phyloP scores from a whole-genome alignment of 306 rosid genomes.

The Corylus americana region DNA sequence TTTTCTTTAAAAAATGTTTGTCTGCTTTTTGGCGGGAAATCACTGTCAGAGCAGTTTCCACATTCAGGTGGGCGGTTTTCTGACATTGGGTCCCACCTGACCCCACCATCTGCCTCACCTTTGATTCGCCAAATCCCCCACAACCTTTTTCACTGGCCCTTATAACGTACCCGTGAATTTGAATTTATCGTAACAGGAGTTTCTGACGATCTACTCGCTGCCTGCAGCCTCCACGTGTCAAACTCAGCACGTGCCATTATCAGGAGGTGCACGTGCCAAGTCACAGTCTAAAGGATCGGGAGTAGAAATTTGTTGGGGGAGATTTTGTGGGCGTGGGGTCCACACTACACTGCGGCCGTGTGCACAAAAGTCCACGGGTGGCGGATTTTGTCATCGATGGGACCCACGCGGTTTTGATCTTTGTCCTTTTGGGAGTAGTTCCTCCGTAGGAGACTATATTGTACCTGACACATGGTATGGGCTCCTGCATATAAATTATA shows the following conservation, averaged over 20 bases:
- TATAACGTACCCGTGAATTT: constrained; percentile 29
- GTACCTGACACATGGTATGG: not conserved
- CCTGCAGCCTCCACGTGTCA: not conserved
- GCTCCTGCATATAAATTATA: too few species aligned
- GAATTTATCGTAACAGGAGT: too few species aligned
- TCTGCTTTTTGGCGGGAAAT: constrained; percentile 46
- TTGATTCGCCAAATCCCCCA: not conserved
- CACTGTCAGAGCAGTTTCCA: constrained; percentile 37
- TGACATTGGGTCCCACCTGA: constrained; percentile 41
- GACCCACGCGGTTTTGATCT: constrained; percentile 61
- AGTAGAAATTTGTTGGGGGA: not conserved
- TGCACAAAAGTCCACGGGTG: constrained; percentile 35
- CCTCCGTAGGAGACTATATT: not conserved
- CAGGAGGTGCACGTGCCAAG: not conserved
- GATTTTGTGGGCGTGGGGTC: constrained; percentile 29
- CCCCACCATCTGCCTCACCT: constrained; percentile 3
- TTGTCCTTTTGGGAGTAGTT: constrained; percentile 5
- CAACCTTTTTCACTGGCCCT: not conserved
- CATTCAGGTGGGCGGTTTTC: constrained; percentile 37
- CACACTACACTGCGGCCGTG: constrained; percentile 30
- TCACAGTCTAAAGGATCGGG: not conserved
- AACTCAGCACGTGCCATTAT: not conserved
- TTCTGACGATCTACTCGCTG: not conserved
- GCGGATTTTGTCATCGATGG: constrained; percentile 39
- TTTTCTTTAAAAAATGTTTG: not conserved